These are phyloP conservation scores for Leucocoprinus leucothites DNA, from an alignment of 768 basidiomycete species.

Conservation along the genomic window DNA sequence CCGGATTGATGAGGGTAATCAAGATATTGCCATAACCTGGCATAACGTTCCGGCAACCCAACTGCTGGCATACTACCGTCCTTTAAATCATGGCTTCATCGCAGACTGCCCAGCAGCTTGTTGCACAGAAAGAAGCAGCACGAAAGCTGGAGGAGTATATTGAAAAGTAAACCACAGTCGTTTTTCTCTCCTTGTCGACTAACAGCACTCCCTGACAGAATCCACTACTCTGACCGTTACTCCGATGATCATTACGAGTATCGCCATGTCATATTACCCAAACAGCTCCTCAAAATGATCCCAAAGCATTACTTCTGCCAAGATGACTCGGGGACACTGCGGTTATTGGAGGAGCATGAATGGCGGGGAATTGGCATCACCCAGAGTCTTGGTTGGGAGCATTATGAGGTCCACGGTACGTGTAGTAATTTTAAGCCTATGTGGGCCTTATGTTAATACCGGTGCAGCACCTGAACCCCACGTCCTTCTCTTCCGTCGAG, in stretches of 20 bases:
- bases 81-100: slow-evolving; percentile 23
- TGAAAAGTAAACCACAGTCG: slow-evolving; percentile 50
- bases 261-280: slow-evolving; percentile 95
- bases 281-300: slow-evolving; percentile 89
- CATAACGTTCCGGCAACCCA: slow-evolving; percentile 4
- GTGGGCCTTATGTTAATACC: neutral
- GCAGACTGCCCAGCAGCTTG: slow-evolving; percentile 26
- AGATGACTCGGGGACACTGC: slow-evolving; percentile 71
- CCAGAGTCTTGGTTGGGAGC: slow-evolving; percentile 95
- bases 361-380: slow-evolving; percentile 97
- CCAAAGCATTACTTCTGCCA: slow-evolving; percentile 83
- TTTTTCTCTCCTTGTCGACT: slow-evolving; percentile 15
- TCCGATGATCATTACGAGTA: slow-evolving; percentile 93
- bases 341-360: slow-evolving; percentile 82
- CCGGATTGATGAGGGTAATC: slow-evolving; percentile 4
- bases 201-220: slow-evolving; percentile 40
- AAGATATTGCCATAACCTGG: slow-evolving; percentile 7
- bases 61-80: neutral
- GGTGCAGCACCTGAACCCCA: slow-evolving; percentile 83
- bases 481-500: slow-evolving; percentile 88
- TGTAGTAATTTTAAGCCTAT: neutral
- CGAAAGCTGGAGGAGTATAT: slow-evolving; percentile 73
- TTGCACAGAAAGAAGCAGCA: slow-evolving; percentile 38
- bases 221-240: slow-evolving; percentile 90
- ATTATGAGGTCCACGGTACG: slow-evolving; percentile 94